Percentiles rank a stretch among this genome's conserved stretches.
Evolutionary conservation across 306 rosid species (phyloP).

Genomic region (Mucuna pruriens): DNA sequence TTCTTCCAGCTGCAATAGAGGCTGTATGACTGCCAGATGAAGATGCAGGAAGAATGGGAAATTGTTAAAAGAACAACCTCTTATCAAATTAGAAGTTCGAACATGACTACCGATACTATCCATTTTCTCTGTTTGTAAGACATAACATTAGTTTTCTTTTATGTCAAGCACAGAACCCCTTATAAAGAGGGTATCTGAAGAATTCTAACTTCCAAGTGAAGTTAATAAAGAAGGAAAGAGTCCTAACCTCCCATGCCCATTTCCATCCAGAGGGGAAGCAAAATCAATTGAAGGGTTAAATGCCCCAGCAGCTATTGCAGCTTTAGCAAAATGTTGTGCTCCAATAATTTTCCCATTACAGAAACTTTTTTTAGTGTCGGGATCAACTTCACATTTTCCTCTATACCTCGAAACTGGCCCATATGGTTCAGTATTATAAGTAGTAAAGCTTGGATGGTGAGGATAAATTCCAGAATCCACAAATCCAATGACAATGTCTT

Average conservation of each 20-base stretch:
- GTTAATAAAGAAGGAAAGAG: constrained; percentile 7
- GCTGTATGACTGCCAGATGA: constrained; percentile 89
- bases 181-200: not conserved
- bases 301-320: constrained; percentile 96
- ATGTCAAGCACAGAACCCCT: not conserved
- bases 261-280: constrained; percentile 95
- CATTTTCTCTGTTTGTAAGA: not conserved
- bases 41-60: constrained; percentile 27
- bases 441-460: constrained; percentile 88
- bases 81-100: constrained; percentile 36
- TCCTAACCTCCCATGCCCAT: constrained; percentile 98
- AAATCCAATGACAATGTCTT: constrained; percentile 92
- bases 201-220: constrained; percentile 21
- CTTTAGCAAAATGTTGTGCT: constrained; percentile 97
- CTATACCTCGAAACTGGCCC: constrained; percentile 84
- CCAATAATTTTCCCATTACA: constrained; percentile 98
- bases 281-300: constrained; percentile 89
- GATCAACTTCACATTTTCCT: constrained; percentile 97
- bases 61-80: constrained; percentile 2
- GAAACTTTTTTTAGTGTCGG: constrained; percentile 77
- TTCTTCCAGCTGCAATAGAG: constrained; percentile 98
- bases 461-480: constrained; percentile 98
- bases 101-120: not conserved
- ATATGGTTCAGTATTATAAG: constrained; percentile 72
- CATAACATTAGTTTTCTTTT: not conserved